Percentiles rank a stretch among this genome's conserved stretches.
phyloP scores from a whole-genome alignment of 208 protist species.

The Lotmaria passim region DNA sequence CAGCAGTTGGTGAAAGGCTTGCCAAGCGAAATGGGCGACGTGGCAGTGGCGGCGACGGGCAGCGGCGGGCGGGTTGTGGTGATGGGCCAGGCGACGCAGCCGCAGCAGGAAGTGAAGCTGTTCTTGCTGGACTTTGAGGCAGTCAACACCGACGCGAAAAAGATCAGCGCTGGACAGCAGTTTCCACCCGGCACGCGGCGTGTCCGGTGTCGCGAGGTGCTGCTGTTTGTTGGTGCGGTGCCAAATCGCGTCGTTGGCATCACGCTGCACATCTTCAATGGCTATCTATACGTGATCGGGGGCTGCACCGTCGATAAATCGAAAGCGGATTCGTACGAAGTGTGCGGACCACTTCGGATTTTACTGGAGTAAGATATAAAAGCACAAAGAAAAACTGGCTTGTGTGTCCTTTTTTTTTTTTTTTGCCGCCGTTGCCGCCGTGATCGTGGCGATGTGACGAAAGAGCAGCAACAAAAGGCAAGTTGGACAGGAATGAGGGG shows the following conservation, averaged over 20 bases:
- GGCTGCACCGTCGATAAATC: constrained; percentile 28
- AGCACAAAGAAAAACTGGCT: no score
- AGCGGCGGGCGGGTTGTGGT: constrained; percentile 38
- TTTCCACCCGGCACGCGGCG: constrained; percentile 29
- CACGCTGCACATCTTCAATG: constrained; percentile 47
- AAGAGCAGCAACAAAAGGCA: no score
- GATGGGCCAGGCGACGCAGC: constrained; percentile 42
- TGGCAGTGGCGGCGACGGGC: constrained; percentile 41
- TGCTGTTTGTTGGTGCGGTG: constrained; percentile 42
- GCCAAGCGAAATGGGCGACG: constrained; percentile 38
- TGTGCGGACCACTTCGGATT: constrained; percentile 35
- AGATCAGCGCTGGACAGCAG: constrained; percentile 27
- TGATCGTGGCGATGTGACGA: no score
- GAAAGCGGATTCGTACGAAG: constrained; percentile 24
- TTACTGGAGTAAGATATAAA: constrained; percentile 27
- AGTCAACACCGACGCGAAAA: background rate
- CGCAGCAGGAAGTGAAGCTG: constrained; percentile 38
- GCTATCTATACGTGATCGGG: constrained; percentile 64
- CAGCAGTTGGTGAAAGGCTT: constrained; percentile 17
- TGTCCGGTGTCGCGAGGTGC: constrained; percentile 45
- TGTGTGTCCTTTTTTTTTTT: constrained; percentile 18
- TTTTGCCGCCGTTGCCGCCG: constrained; percentile 9
- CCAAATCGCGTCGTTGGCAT: constrained; percentile 44
- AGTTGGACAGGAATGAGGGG: no score
- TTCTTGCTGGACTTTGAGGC: constrained; percentile 43